These are phyloP conservation scores for Xylariaceae sp. DNA, from an alignment of 2,329 filamentous ascomycete species.

Conservation along the genomic window DNA sequence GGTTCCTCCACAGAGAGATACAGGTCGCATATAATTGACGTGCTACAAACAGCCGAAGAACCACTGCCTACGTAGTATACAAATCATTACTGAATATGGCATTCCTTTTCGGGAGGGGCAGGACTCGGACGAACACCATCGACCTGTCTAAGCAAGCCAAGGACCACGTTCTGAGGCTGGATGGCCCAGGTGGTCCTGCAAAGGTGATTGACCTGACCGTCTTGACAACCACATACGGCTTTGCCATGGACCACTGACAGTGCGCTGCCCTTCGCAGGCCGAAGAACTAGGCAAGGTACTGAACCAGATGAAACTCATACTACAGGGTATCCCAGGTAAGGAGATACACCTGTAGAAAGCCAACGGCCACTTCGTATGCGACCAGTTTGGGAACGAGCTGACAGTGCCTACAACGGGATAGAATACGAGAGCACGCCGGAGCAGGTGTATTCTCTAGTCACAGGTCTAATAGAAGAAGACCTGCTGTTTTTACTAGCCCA, in stretches of 20 bases:
- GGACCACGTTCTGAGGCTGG: slow-evolving; percentile 48
- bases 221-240: slow-evolving; percentile 4
- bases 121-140: slow-evolving; percentile 44
- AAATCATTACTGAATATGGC: slow-evolving; percentile 38
- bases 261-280: slow-evolving; percentile 46
- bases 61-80: no score
- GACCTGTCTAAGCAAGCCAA: slow-evolving; percentile 53
- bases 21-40: no score
- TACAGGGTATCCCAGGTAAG: slow-evolving; percentile 90
- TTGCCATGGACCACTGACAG: slow-evolving; percentile 21
- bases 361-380: slow-evolving; percentile 1
- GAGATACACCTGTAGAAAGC: slow-evolving; percentile 14
- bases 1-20: no score
- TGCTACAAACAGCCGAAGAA: no score
- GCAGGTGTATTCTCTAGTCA: slow-evolving; percentile 80
- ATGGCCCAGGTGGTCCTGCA: slow-evolving; percentile 42
- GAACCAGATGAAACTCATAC: slow-evolving; percentile 82
- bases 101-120: slow-evolving; percentile 51
- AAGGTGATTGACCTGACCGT: slow-evolving; percentile 35
- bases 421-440: slow-evolving; percentile 84
- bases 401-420: slow-evolving; percentile 33
- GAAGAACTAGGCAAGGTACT: slow-evolving; percentile 86
- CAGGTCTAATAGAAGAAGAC: slow-evolving; percentile 81
- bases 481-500: slow-evolving; percentile 78
- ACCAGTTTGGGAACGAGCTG: slow-evolving; percentile 8